Base-by-base conservation (phyloP, 805 yeast species). In the Metschnikowia arizonensis region DNA sequence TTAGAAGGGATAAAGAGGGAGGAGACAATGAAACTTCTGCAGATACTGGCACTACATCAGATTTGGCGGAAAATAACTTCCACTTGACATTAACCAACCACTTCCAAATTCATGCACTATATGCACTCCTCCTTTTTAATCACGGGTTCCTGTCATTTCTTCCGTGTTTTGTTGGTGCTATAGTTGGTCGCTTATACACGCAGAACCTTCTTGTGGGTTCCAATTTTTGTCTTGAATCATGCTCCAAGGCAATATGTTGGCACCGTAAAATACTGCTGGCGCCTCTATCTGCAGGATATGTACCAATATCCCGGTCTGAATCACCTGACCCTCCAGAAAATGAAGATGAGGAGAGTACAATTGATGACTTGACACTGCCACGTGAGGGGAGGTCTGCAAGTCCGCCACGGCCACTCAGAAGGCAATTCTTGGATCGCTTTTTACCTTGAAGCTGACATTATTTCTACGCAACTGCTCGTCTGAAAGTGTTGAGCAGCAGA, bases 371-470 rank as follows among this genome's bases (percentile, higher is more conserved):
- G 24, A 42, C 50, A 9, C 48, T 31, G 14, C 30, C 50, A 15
- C 42, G 46, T 4, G 48, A 40, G n/a, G 45, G 44, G 9, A 58
- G 77, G 39, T 76, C 77, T 7, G 85, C 78, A 46, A 81, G 81
- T 14, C 86, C 86, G 0, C 78, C 73, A 10, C 62, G 87, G 42
- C 78, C 86, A 0, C 62, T 82, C 29, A 81, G 84, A 2, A 69
- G 77, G 18, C 86, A 81, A 54, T 72, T 82, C 44, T 60, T 82
- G 19, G 83, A 81, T 58, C 77, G 83, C 0, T 81, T 82, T 53
- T 28, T 28, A 7, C 30, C 30, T n/a, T n/a, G n/a, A n/a, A n/a
- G n/a, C n/a, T n/a, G n/a, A n/a, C n/a, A n/a, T n/a, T n/a, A n/a
- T n/a, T n/a, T n/a, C n/a, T n/a, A n/a, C n/a, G n/a, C n/a, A n/a